Evolutionary conservation across 2,329 filamentous ascomycete species (phyloP).

Genomic region (Aciculosporium take): DNA sequence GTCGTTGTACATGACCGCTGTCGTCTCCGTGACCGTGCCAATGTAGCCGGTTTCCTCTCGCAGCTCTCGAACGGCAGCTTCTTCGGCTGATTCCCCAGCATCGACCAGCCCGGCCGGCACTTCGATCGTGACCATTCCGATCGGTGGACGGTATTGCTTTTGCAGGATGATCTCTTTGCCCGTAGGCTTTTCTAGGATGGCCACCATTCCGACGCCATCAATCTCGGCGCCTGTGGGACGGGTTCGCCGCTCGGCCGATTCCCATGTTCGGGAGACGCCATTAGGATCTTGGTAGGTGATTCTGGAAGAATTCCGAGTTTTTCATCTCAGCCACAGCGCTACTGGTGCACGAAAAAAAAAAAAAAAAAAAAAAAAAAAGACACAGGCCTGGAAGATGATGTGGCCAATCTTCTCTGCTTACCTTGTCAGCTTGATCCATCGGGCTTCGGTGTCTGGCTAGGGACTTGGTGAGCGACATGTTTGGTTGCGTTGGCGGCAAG

Average conservation of each 20-base stretch:
- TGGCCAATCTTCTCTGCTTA: constrained; percentile 15
- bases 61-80: constrained; percentile 49
- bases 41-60: constrained; percentile 55
- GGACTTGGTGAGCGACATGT: not conserved
- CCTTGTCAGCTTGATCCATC: constrained; percentile 47
- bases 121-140: constrained; percentile 46
- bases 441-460: constrained; percentile 37
- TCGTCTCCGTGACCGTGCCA: constrained; percentile 39
- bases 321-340: not conserved
- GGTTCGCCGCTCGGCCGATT: constrained; percentile 57
- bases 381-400: not conserved
- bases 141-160: constrained; percentile 52
- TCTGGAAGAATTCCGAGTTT: constrained; percentile 18
- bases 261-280: constrained; percentile 49
- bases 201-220: constrained; percentile 61
- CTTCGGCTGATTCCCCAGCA: constrained; percentile 43
- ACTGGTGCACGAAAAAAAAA: no score
- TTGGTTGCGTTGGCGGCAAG: not conserved
- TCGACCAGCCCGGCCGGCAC: constrained; percentile 52
- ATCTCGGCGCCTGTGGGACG: constrained; percentile 46
- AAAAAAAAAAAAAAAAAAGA: no score
- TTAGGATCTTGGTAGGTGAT: constrained; percentile 51
- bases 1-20: constrained; percentile 53
- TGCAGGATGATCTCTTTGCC: constrained; percentile 46
- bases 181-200: constrained; percentile 43